phyloP scores from a whole-genome alignment of 2,329 filamentous ascomycete species.

The Fusarium oligoseptatum region DNA sequence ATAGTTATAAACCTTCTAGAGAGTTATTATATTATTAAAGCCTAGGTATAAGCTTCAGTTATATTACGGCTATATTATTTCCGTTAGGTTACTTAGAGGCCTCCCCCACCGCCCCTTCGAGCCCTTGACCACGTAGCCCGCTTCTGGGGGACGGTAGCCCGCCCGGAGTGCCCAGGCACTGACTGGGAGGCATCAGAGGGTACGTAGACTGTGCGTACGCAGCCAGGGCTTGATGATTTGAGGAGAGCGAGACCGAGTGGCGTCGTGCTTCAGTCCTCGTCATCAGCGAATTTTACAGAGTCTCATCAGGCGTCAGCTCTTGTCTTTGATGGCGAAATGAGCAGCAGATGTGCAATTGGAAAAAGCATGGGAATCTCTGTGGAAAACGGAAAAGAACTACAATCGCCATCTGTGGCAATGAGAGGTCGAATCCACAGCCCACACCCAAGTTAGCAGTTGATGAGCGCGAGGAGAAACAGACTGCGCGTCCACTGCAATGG shows the following conservation, averaged over 20 bases:
- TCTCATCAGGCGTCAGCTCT: conserved; percentile 24
- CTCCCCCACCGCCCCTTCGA: too few species aligned
- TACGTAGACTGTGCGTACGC: conserved; percentile 37
- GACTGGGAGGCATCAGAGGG: conserved; percentile 4
- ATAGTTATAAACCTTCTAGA: too few species aligned
- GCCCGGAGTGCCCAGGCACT: conserved; percentile 8
- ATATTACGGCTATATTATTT: too few species aligned
- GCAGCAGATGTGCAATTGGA: background rate
- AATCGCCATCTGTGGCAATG: conserved; percentile 35
- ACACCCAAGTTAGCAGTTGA: conserved; percentile 20
- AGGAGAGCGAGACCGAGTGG: conserved; percentile 28
- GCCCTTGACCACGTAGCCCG: too few species aligned
- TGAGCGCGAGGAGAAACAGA: conserved; percentile 33
- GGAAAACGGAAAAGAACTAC: conserved; percentile 37
- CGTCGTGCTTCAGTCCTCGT: conserved; percentile 33
- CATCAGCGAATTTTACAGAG: conserved; percentile 35
- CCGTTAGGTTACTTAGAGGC: too few species aligned
- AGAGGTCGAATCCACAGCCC: conserved; percentile 9
- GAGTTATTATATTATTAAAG: too few species aligned
- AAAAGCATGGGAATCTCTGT: conserved; percentile 31
- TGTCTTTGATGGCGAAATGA: conserved; percentile 8
- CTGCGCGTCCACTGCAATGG: conserved; percentile 10
- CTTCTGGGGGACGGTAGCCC: background rate
- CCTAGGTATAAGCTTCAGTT: too few species aligned
- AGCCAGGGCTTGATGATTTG: background rate